Base-by-base conservation (phyloP, 176 grass and related monocot species). In the Raddia guianensis region DNA sequence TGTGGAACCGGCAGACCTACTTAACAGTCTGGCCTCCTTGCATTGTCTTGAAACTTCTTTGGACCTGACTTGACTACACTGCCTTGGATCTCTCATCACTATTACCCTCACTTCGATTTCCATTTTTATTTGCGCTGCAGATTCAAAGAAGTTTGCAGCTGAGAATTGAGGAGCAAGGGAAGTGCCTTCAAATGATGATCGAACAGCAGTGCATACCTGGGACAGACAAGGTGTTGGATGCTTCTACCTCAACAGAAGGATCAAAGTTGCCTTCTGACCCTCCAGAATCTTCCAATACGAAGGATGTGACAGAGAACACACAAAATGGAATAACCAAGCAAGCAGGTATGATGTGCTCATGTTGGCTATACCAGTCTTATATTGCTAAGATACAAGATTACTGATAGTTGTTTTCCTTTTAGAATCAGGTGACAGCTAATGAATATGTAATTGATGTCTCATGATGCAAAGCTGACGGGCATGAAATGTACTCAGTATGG, bases 141-240 rank as follows among this genome's bases (percentile, higher is more conserved):
- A 87, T 94, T 47, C 92, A 94, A 86, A 91, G 92, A 83, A 91
- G 83, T 87, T 86, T 94, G 87, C 92, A 94, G 77, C 74, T 94
- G 27, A 79, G 89, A 91, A 94, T 94, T 60, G 92, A 94, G 90
- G 92, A 94, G 65, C 92, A 94, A 83, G 92, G 92, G 35, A 94
- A 78, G 71, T 85, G 87, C 72, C 92, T 94, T 82, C 92, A 94
- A 59, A 85, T 85, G 77, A 94, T 94, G 92, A 78, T 94, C 9
- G 92, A 94, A 70, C 90, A 91, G 60, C 89, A 90, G 74, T 81
- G 80, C 65, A 91, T 83, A 80, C 73, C 91, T 2, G 80, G 80
- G 44, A 15, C 73, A 33, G 84, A 80, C 66, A 91, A 89, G 78
- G 78, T 52, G 8, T 7, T 48, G 76, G 67, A 80, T 70, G 44